Conservation (phyloP, 352 stramenopile species). For the Phytophthora tubulina region DNA sequence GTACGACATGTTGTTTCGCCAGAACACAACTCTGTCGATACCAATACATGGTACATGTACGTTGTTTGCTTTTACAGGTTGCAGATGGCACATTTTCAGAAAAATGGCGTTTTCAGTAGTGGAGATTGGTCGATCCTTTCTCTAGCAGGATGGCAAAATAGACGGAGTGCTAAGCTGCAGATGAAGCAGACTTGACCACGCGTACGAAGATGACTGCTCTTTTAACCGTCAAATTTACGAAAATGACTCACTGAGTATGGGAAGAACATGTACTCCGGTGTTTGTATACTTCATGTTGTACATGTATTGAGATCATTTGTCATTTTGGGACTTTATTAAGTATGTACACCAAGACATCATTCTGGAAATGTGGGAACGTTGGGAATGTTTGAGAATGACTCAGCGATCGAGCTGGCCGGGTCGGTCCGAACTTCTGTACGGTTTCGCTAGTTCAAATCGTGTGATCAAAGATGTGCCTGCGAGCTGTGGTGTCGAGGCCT, state of each 20-base stretch:
- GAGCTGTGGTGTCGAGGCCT: background rate
- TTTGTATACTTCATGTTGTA: background rate
- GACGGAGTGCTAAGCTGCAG: slow-evolving; percentile 8
- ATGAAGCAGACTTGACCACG: slow-evolving; percentile 15
- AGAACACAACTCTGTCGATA: background rate
- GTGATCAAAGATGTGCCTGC: slow-evolving; percentile 3
- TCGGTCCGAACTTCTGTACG: background rate
- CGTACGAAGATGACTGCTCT: slow-evolving; percentile 2
- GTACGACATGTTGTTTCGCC: background rate
- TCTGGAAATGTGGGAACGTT: background rate
- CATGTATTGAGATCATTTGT: background rate
- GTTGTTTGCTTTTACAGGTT: background rate
- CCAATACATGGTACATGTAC: no score
- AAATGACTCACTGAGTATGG: background rate
- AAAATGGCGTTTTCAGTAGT: no score
- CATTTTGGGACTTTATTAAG: background rate
- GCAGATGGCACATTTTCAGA: background rate
- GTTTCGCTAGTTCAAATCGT: slow-evolving; percentile 12
- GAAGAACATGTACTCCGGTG: background rate
- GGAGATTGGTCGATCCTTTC: background rate
- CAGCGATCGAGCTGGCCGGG: background rate
- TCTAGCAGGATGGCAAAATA: background rate
- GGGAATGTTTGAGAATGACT: background rate
- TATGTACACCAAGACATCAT: background rate
- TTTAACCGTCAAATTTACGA: background rate